These are phyloP conservation scores for Dichotomopilus funicola DNA, from an alignment of 2,329 filamentous ascomycete species.

Conservation along the genomic window DNA sequence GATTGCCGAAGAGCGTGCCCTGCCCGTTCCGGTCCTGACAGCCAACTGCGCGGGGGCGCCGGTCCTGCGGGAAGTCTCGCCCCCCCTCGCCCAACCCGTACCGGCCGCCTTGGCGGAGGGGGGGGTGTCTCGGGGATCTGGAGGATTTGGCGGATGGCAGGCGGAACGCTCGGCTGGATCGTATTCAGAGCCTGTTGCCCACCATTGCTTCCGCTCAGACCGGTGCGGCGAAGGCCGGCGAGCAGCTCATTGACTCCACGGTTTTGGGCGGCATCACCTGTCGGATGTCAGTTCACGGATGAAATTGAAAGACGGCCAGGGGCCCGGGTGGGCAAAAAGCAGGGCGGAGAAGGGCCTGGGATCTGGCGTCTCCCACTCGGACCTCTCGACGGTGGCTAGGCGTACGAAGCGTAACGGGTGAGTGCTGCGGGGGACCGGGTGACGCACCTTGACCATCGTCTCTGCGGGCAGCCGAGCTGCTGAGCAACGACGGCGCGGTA, in stretches of 20 bases:
- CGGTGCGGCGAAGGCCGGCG: constrained; percentile 47
- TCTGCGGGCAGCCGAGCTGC: constrained; percentile 26
- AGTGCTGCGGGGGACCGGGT: constrained; percentile 10
- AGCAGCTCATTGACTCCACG: constrained; percentile 55
- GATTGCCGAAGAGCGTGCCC: constrained; percentile 4
- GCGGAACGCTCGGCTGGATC: constrained; percentile 48
- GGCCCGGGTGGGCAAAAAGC: no score
- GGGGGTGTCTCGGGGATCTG: constrained; percentile 52
- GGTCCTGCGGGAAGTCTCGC: constrained; percentile 52
- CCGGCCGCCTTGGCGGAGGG: constrained; percentile 42
- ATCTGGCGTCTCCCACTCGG: not conserved
- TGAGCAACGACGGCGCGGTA: constrained; percentile 45
- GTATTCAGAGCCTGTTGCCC: constrained; percentile 12
- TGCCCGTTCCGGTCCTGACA: constrained; percentile 29
- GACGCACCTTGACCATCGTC: constrained; percentile 17
- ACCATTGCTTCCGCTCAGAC: constrained; percentile 23
- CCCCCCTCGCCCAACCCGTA: constrained; percentile 41
- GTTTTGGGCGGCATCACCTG: constrained; percentile 22
- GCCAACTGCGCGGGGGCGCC: constrained; percentile 54
- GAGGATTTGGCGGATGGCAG: constrained; percentile 52
- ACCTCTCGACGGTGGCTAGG: not conserved
- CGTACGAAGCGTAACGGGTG: not conserved
- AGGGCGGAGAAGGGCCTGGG: no score
- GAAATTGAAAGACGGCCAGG: no score
- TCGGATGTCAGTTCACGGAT: not conserved